Base-by-base conservation (phyloP, 331 rosid genomes). In the Ulmus americana region DNA sequence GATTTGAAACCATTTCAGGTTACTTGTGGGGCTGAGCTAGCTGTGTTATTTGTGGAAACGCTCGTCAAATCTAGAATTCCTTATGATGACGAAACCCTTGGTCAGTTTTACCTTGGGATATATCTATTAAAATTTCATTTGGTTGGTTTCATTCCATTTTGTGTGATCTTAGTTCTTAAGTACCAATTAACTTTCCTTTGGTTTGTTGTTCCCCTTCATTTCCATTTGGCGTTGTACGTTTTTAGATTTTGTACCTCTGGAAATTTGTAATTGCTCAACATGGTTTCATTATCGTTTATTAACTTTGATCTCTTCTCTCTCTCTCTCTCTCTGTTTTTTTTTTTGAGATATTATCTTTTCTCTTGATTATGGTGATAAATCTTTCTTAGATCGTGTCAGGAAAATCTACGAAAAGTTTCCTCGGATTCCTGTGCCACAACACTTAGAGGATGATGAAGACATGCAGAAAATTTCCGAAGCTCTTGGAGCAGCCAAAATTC, bases 1-100 rank as follows among this genome's bases (percentile, higher is more conserved):
- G 18, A 1, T 39, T 39, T 11, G 55, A 22, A 70, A 63, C 61
- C 10, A 7, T 64, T 54, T 48, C 83, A 94, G 99, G 86, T 94
- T 77, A 94, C 88, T 38, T 94, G 99, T 70, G 99, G 99, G 63
- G 88, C 92, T 55, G 99, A 94, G 76, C 90, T 94, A 70, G 95
- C 99, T 78, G 80, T 79, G 43, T 70, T 90, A 72, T 94, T 80
- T 73, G 99, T 90, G 71, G 99, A 90, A 68, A 85, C 84, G 47
- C 86, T 94, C 65, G 83, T 74, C 51, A 94, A 94, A 78, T 97
- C 90, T 55, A 84, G 77, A 75, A 57, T 85, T 69, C 88, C 90
- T 72, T 94, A 71, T 66, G 73, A 76, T 15, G 79, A 78, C 38
- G 83, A 85, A 78, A 76, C 71, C 68, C 82, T 87, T 69, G 97